phyloP scores from a whole-genome alignment of 768 basidiomycete species.

The Pleurotus djamor region DNA sequence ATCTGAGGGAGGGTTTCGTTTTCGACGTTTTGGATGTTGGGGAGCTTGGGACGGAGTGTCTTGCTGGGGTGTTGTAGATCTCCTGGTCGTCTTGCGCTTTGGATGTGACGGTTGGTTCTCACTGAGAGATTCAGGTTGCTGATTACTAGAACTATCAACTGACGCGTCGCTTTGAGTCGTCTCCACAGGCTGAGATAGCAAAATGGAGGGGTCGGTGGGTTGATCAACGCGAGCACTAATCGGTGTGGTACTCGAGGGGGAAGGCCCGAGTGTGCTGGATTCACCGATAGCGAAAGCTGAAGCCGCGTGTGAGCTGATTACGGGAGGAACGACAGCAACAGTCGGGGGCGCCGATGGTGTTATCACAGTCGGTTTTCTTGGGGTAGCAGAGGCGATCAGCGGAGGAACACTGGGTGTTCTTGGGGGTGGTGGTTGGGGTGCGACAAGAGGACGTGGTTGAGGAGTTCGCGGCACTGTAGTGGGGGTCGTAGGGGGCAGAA shows the following conservation, averaged over 20 bases:
- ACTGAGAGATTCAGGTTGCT: not conserved
- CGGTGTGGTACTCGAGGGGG: too few relatives aligned
- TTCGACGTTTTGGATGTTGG: not conserved
- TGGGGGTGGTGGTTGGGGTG: not conserved
- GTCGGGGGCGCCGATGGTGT: not conserved
- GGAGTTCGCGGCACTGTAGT: not conserved
- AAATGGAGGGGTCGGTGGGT: too few relatives aligned
- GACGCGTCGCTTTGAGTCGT: not conserved
- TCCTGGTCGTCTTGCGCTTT: conserved; percentile 10
- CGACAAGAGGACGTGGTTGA: not conserved
- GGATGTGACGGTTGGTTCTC: not conserved
- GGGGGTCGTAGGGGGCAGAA: not conserved
- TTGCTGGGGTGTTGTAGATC: not conserved
- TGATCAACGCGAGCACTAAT: too few relatives aligned
- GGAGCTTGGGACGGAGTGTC: too few relatives aligned
- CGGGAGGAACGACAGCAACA: not conserved
- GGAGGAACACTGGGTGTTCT: not conserved
- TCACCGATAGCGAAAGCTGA: not conserved
- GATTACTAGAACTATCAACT: not conserved
- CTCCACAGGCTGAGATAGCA: too few relatives aligned
- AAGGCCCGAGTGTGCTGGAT: too few relatives aligned
- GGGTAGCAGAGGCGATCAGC: not conserved
- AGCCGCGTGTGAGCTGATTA: not conserved
- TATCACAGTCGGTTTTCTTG: too few relatives aligned
- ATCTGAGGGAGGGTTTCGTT: not conserved